Evolutionary conservation across 2,329 filamentous ascomycete genomes (phyloP).

Genomic region (Fusarium sp.): DNA sequence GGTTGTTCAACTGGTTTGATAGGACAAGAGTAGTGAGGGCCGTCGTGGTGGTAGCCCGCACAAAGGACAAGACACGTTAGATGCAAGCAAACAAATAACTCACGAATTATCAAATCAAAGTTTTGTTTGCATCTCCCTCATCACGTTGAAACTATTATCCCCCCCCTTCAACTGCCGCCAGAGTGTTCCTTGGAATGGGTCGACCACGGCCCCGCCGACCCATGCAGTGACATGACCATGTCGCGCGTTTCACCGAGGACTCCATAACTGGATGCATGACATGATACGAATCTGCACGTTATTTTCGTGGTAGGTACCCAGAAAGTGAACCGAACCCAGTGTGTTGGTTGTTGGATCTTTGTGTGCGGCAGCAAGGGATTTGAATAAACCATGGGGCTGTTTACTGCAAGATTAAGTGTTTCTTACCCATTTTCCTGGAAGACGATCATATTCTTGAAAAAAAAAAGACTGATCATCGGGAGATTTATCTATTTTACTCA

Average conservation of each 20-base stretch:
- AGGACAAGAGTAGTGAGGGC: conserved; percentile 48
- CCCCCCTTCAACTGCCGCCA: not conserved
- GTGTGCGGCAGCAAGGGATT: not conserved
- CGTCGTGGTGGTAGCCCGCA: conserved; percentile 48
- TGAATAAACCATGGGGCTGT: not conserved
- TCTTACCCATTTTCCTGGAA: not conserved
- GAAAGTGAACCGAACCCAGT: not conserved
- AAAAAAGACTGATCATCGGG: not conserved
- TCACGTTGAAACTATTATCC: not conserved
- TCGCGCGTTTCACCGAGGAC: not conserved
- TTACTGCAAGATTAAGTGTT: not conserved
- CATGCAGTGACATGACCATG: not conserved
- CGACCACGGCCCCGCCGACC: not conserved
- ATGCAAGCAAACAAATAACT: not conserved
- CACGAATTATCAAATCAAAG: not conserved
- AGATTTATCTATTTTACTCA: not conserved
- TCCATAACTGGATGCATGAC: not conserved
- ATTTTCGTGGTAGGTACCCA: not conserved
- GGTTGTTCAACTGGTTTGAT: conserved; percentile 53
- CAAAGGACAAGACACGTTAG: conserved; percentile 33
- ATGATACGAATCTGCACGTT: not conserved
- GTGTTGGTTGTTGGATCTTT: not conserved
- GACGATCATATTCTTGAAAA: not conserved
- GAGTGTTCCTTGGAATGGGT: not conserved
- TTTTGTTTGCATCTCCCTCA: not conserved